phyloP scores from a whole-genome alignment of 2,329 filamentous ascomycete species.

The Camptophora hylomeconis region DNA sequence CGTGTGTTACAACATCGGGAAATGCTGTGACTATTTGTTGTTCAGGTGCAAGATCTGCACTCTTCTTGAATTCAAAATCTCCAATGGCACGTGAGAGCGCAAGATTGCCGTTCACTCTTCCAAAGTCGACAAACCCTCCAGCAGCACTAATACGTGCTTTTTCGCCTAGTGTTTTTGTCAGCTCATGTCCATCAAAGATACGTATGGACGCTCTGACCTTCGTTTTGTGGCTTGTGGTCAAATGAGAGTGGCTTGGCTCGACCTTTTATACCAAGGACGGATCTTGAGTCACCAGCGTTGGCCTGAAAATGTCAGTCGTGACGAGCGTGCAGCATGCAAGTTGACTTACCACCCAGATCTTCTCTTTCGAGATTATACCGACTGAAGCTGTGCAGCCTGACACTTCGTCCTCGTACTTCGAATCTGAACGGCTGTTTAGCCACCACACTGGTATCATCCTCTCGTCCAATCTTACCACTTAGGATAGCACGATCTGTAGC shows the following conservation, averaged over 20 bases:
- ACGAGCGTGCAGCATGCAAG: constrained; percentile 4
- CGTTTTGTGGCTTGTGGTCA: constrained; percentile 97
- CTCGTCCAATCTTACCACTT: constrained; percentile 51
- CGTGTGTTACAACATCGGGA: constrained; percentile 85
- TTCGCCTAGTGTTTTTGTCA: constrained; percentile 48
- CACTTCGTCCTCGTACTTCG: constrained; percentile 93
- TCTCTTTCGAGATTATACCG: constrained; percentile 73
- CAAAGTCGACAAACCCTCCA: constrained; percentile 96
- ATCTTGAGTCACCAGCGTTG: constrained; percentile 92
- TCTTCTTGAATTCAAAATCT: constrained; percentile 99
- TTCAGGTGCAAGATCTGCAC: constrained; percentile 89
- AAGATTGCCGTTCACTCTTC: constrained; percentile 94
- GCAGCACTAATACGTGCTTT: constrained; percentile 92
- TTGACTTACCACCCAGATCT: constrained; percentile 80
- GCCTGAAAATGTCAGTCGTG: constrained; percentile 45
- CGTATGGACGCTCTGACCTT: constrained; percentile 49
- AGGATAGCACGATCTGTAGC: constrained; percentile 93
- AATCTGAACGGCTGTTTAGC: constrained; percentile 47
- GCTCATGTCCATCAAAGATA: background rate
- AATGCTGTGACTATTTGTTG: constrained; percentile 97
- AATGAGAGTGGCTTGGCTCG: constrained; percentile 96
- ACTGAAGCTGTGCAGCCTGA: constrained; percentile 96
- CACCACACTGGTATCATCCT: constrained; percentile 3
- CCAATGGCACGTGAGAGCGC: constrained; percentile 93
- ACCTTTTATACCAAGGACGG: constrained; percentile 90